phyloP scores from a whole-genome alignment of 2,329 filamentous ascomycete genomes.

The Pseudohalonectria lignicola region DNA sequence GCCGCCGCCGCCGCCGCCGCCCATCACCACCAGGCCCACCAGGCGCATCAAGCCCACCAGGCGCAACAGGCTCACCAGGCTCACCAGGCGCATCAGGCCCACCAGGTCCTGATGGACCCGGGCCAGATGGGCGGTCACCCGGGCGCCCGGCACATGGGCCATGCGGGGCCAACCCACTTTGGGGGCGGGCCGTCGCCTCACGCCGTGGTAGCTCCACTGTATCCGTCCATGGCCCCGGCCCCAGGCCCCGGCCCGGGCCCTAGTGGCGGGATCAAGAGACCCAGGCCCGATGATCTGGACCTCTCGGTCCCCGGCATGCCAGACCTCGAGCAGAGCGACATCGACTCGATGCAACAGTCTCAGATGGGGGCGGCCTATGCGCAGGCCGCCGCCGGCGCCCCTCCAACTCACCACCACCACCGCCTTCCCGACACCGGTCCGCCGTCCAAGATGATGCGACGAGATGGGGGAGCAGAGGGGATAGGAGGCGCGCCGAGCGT shows the following conservation, averaged over 20 bases:
- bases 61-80: conserved; percentile 12
- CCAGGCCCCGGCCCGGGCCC: conserved; percentile 14
- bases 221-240: conserved; percentile 28
- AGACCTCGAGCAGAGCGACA: conserved; percentile 41
- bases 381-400: conserved; percentile 37
- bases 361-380: conserved; percentile 41
- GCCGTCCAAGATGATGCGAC: conserved; percentile 55
- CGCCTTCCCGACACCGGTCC: conserved; percentile 63
- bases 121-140: conserved; percentile 41
- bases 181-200: conserved; percentile 33
- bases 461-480: conserved; percentile 32
- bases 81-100: conserved; percentile 25
- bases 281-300: conserved; percentile 48
- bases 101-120: conserved; percentile 46
- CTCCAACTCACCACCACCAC: conserved; percentile 71
- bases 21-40: conserved; percentile 19
- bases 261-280: conserved; percentile 34
- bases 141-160: conserved; percentile 32
- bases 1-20: no score
- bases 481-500: conserved; percentile 64
- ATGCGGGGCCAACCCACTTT: conserved; percentile 43
- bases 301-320: conserved; percentile 37
- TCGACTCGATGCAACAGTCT: conserved; percentile 43
- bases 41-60: conserved; percentile 29
- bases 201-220: conserved; percentile 37